Evolutionary conservation across 2,329 filamentous ascomycete genomes (phyloP), one percentile per base, ranked within the genome.

Genomic region (Tolypocladium sp.): DNA sequence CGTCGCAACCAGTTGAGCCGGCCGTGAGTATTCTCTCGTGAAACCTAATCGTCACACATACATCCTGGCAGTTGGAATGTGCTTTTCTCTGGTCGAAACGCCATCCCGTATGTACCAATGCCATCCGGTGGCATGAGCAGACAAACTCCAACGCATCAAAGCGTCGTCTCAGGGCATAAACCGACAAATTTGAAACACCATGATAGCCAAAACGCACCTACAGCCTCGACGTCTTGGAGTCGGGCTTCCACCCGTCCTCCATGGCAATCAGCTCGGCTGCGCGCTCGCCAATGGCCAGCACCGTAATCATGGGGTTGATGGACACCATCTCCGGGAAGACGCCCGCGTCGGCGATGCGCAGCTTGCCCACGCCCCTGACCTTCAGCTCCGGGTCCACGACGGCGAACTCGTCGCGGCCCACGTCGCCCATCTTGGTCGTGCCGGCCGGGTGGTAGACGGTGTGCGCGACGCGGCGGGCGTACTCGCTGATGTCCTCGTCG

Each of bases 291-390:
- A 95, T 84, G 57, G 85, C 88, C 69, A 96, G 74, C 6, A 96
- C 91, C 1, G 91, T 96, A 69, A 96, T 77, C 92, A 96, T 94
- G 60, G 90, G 91, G 77, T 96, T 96, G 71, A 94, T 88, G 58
- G 83, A 89, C 53, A 89, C 82, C 85, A 96, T 95, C 62, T 89
- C 89, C 0, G 91, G 92, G 79, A 96, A 96, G 56, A 96, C 84
- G 67, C 91, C 90, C 0, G 91, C 91, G 72, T 96, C 91, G 1
- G 90, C 90, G 65, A 96, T 91, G 60, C 91, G 83, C 60, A 95
- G 74, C 37, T 84, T 85, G 77, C 85, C 84, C 63, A 95, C 74
- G 0, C 90, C 91, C 35, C 85, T 80, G 37, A 96, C 78, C 76
- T 83, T 88, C 62, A 96, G 75, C 69, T 87, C 79, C 33, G 82